Percentiles rank a stretch among this genome's conserved stretches.
phyloP scores from a whole-genome alignment of 371 early-diverging fungal species.

The Mucor lusitanicus region DNA sequence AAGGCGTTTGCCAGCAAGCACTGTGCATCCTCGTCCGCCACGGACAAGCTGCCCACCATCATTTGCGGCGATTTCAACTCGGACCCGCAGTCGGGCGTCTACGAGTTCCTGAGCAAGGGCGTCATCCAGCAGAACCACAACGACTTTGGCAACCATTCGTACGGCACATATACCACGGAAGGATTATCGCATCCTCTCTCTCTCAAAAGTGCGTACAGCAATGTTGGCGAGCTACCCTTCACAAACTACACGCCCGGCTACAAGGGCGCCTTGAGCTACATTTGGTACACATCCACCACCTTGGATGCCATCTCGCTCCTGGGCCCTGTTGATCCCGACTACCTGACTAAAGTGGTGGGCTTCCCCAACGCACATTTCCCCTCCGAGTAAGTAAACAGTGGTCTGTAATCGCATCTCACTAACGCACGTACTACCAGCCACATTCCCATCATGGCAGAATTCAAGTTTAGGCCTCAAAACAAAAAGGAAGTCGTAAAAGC shows the following conservation, averaged over 20 bases:
- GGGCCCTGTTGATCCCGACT: constrained; percentile 84
- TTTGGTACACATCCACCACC: constrained; percentile 88
- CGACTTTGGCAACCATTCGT: constrained; percentile 82
- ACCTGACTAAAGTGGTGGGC: constrained; percentile 80
- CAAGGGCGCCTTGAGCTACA: constrained; percentile 95
- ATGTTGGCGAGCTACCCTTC: constrained; percentile 79
- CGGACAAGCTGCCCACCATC: constrained; percentile 62
- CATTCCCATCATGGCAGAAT: constrained; percentile 62
- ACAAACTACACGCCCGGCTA: constrained; percentile 96
- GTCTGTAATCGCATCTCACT: too few species aligned
- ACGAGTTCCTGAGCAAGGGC: constrained; percentile 81
- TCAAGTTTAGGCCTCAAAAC: constrained; percentile 35
- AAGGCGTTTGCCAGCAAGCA: constrained; percentile 59
- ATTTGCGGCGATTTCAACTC: constrained; percentile 99
- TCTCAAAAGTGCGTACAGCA: constrained; percentile 83
- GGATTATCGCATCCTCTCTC: constrained; percentile 81
- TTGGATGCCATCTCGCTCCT: constrained; percentile 82
- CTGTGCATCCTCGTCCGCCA: constrained; percentile 31
- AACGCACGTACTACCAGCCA: too few species aligned
- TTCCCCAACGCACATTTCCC: constrained; percentile 96
- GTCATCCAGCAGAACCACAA: constrained; percentile 74
- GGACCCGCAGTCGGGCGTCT: constrained; percentile 88
- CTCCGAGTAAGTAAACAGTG: constrained; percentile 90
- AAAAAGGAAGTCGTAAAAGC: constrained; percentile 13
- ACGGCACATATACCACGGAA: constrained; percentile 85